Percentiles rank a stretch among this genome's conserved stretches.
These are phyloP conservation scores for Claviceps sp. DNA, from an alignment of 2,329 filamentous ascomycete species.

Conservation along the genomic window DNA sequence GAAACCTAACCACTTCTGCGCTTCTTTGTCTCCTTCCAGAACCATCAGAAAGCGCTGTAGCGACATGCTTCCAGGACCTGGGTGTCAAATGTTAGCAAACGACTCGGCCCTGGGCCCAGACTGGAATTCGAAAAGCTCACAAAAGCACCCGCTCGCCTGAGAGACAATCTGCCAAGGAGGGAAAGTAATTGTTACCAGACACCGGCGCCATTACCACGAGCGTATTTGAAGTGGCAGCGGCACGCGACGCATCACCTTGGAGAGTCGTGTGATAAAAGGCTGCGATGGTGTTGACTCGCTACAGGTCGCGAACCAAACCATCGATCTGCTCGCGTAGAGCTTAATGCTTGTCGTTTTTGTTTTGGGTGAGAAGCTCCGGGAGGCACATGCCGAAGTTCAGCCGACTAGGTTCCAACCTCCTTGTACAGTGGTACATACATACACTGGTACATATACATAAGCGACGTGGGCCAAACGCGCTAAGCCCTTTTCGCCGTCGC, in stretches of 20 bases:
- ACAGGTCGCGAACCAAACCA: constrained; percentile 12
- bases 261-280: constrained; percentile 8
- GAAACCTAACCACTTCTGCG: constrained; percentile 49
- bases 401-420: constrained; percentile 4
- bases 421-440: too few relatives aligned
- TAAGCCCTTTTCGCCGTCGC: background rate
- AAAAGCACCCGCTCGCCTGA: constrained; percentile 67
- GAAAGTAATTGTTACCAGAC: constrained; percentile 62
- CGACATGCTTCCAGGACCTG: constrained; percentile 50
- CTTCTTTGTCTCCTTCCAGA: constrained; percentile 41
- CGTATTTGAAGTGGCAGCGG: constrained; percentile 30
- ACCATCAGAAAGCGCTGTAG: constrained; percentile 41
- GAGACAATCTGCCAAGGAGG: constrained; percentile 74
- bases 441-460: too few relatives aligned
- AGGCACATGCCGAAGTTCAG: constrained; percentile 13
- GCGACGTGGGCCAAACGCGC: too few relatives aligned
- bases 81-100: constrained; percentile 9
- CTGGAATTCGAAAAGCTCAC: constrained; percentile 35
- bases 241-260: constrained; percentile 26
- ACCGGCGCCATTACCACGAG: constrained; percentile 55
- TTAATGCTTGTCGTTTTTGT: constrained; percentile 6
- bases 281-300: constrained; percentile 21
- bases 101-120: background rate
- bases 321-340: constrained; percentile 1
- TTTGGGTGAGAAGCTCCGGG: constrained; percentile 14